These are phyloP conservation scores for Serpula lacrymans DNA, from an alignment of 768 basidiomycete genomes.

Conservation along the genomic window DNA sequence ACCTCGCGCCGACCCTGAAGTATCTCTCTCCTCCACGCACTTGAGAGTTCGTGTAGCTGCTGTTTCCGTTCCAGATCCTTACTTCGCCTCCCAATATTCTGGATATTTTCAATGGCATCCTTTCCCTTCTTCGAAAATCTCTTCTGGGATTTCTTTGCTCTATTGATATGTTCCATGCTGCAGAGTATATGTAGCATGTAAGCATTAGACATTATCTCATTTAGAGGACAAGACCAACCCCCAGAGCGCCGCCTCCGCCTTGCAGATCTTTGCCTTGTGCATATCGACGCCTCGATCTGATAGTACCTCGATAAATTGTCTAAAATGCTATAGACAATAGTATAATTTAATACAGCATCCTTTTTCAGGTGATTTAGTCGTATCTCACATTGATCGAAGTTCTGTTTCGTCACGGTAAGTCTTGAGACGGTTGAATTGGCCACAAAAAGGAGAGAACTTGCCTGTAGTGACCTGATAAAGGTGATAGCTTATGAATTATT, in stretches of 20 bases:
- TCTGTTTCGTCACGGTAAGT: constrained; percentile 25
- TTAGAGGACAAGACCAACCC: constrained; percentile 32
- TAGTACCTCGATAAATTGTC: constrained; percentile 50
- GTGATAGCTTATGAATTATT: constrained; percentile 55
- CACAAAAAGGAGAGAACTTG: constrained; percentile 11
- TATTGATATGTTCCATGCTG: constrained; percentile 46
- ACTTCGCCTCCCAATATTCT: constrained; percentile 15
- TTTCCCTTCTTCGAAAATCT: constrained; percentile 29
- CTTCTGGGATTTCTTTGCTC: constrained; percentile 40
- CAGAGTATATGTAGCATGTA: constrained; percentile 2
- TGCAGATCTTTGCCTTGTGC: constrained; percentile 55
- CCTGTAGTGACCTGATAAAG: constrained; percentile 68
- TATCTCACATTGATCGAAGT: constrained; percentile 50
- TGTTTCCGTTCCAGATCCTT: constrained; percentile 1
- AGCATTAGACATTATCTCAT: background rate
- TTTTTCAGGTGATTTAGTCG: background rate
- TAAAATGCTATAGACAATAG: constrained; percentile 46
- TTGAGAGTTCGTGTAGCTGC: no score
- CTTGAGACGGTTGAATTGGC: background rate
- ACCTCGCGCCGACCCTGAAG: constrained; percentile 23
- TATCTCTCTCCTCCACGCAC: constrained; percentile 31
- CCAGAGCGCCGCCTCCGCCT: constrained; percentile 58
- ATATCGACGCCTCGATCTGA: constrained; percentile 55
- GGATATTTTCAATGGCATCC: constrained; percentile 26
- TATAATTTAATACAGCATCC: background rate